These are phyloP conservation scores for Casuarina glauca DNA, from an alignment of 306 rosid species.

Conservation along the genomic window DNA sequence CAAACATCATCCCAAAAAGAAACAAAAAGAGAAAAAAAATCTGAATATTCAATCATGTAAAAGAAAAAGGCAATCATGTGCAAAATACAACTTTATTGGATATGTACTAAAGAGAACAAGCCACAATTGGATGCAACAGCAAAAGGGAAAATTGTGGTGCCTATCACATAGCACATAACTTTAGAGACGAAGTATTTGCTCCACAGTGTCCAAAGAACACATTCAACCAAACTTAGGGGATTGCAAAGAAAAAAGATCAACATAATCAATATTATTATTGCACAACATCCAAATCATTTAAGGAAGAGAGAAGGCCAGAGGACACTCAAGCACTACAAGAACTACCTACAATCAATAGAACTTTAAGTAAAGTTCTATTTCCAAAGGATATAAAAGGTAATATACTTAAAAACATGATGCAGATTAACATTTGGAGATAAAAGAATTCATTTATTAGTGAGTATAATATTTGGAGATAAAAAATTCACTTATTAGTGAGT, in stretches of 20 bases:
- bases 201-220: not conserved
- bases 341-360: not conserved
- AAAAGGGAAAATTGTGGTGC: not conserved
- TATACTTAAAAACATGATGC: not conserved
- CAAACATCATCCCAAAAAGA: slow-evolving; percentile 1
- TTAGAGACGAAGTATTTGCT: not conserved
- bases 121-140: not conserved
- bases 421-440: not conserved
- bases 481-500: not conserved
- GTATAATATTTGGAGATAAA: not conserved
- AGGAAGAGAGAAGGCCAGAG: not conserved
- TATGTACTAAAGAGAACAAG: not conserved
- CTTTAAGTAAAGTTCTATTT: not conserved
- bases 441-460: not conserved
- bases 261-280: not conserved
- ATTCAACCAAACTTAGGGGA: not conserved
- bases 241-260: not conserved
- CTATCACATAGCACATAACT: not conserved
- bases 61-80: slow-evolving; percentile 3
- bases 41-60: not conserved
- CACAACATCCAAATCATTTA: not conserved
- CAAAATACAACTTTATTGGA: not conserved
- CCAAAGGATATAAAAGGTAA: not conserved
- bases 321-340: not conserved
- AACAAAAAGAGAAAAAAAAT: slow-evolving; percentile 5